Evolutionary conservation across 1,284 basidiomycete species (phyloP), one percentile per base, ranked within the genome.

Genomic region (Inonotus hispidus): DNA sequence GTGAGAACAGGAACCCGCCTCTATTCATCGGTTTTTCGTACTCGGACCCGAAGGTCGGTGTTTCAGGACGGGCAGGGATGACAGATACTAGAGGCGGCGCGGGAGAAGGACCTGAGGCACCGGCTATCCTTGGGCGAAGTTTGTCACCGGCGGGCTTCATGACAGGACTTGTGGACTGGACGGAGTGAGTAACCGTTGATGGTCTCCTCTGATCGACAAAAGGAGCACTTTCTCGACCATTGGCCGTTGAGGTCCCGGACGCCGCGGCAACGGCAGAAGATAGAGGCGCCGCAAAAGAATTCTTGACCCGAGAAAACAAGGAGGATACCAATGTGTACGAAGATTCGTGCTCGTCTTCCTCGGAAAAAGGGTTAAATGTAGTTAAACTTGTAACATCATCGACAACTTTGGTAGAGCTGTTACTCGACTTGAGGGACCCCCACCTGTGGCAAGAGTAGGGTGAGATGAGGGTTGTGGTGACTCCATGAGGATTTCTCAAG

Each of bases 281-380:
- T 25, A 87, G 72, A 35, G 88, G 87, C 0, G 82, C 81, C 39
- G 86, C 77, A 23, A 92, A 77, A 11, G 87, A 87, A 68, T 81
- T 90, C 77, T 88, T 91, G 77, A 92, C 81, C 66, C 84, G 83
- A 39, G 86, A 89, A 59, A 92, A 80, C 19, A 92, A 74, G 21
- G 88, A 89, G 1, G 87, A 83, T 62, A 92, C 87, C 60, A 92
- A 77, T 1, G 88, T 84, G 70, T 90, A 91, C 13, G 88, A 90
- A 7, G 89, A 88, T 67, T 92, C 90, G 69, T 88, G 82, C 71
- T 92, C 90, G 70, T 92, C 90, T 71, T 92, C 90, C 69, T 92
- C 89, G 13, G 87, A 84, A 76, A 92, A 92, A 13, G 90, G 90
- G 70, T 92, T 92, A 77, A 87, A 90, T 53, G 88, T 89, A 29